phyloP scores from a whole-genome alignment of 2,329 filamentous ascomycete genomes.

The Domatiomyces catenatus region DNA sequence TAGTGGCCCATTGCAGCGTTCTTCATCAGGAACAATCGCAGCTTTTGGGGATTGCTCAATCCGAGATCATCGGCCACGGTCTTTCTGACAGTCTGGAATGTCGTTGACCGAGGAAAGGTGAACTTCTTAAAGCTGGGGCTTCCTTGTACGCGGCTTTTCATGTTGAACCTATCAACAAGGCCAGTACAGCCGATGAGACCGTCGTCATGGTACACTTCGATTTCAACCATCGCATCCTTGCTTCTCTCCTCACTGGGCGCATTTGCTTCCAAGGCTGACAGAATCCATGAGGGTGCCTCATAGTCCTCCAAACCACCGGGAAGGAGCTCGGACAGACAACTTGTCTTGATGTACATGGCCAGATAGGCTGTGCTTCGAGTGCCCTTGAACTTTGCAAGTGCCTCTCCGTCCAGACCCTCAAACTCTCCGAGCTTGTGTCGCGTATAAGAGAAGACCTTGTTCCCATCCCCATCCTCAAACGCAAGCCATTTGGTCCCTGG shows the following conservation, averaged over 20 bases:
- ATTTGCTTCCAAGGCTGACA: slow-evolving; percentile 13
- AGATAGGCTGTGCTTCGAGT: slow-evolving; percentile 36
- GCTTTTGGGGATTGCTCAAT: slow-evolving; percentile 6
- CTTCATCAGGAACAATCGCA: slow-evolving; percentile 12
- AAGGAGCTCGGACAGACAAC: slow-evolving; percentile 28
- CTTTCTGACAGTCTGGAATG: slow-evolving; percentile 9
- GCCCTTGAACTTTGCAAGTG: slow-evolving; percentile 23
- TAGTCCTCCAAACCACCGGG: slow-evolving; percentile 33
- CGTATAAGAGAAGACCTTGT: slow-evolving; percentile 42
- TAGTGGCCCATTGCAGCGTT: slow-evolving; percentile 8
- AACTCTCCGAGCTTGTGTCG: slow-evolving; percentile 38
- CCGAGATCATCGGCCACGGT: slow-evolving; percentile 6
- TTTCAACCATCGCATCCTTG: slow-evolving; percentile 18
- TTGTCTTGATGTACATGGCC: slow-evolving; percentile 40
- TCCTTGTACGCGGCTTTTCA: slow-evolving; percentile 16
- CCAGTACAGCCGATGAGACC: slow-evolving; percentile 23
- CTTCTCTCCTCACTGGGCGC: slow-evolving; percentile 6
- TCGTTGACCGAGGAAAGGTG: slow-evolving; percentile 3
- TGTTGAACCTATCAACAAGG: slow-evolving; percentile 29
- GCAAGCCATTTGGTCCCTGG: slow-evolving; percentile 43
- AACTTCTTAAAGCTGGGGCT: slow-evolving; percentile 4
- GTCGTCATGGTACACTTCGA: slow-evolving; percentile 27
- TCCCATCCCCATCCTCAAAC: slow-evolving; percentile 41
- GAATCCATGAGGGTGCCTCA: slow-evolving; percentile 28
- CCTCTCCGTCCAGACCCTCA: slow-evolving; percentile 30